Base-by-base conservation (phyloP, 192 early-diverging fungal genomes). In the Backusella westeae region DNA sequence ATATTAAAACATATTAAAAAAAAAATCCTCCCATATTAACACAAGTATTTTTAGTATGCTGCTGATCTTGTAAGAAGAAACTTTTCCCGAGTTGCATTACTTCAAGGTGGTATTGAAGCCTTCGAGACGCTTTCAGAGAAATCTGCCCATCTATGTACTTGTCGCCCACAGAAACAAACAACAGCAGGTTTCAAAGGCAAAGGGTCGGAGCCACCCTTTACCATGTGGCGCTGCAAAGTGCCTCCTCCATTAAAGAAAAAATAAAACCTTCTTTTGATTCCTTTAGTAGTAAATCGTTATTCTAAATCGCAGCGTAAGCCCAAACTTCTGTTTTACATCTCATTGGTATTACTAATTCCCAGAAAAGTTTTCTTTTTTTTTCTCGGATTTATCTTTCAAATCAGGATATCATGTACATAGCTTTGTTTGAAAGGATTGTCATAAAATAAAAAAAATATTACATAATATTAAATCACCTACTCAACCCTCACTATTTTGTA, bases 51-150 rank as follows among this genome's bases (percentile, higher is more conserved):
- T 29, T 67, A 89, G 89, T 87, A 84, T 75, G 86, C 87, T 34
- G 77, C 79, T 15, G 74, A 82, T 23, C 73, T 88, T 21, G 89
- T 90, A 0, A 41, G 79, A 14, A 77, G 68, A 15, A 53, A 76
- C 2, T 88, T 90, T 46, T 35, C 81, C 26, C 75, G 86, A 29
- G 86, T 87, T 12, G 84, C 85, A 2, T 74, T 85, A 6, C 72
- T 90, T 42, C 83, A 86, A 59, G 89, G 89, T 12, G 86, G 89
- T 0, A 82, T 90, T 12, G 82, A 83, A 35, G 87, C 86, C 14
- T 71, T 90, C 19, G 77, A 81, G 1, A 59, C 72, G 0, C n/a
- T 53, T 2, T 34, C 74, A 72, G 44, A 66, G 35, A 71, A 74
- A 29, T 71, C 44, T 0, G 70, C 70, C 7, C 59, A 72, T 38